Base-by-base conservation (phyloP, 2,329 filamentous ascomycete species). In the Alternaria triticina region DNA sequence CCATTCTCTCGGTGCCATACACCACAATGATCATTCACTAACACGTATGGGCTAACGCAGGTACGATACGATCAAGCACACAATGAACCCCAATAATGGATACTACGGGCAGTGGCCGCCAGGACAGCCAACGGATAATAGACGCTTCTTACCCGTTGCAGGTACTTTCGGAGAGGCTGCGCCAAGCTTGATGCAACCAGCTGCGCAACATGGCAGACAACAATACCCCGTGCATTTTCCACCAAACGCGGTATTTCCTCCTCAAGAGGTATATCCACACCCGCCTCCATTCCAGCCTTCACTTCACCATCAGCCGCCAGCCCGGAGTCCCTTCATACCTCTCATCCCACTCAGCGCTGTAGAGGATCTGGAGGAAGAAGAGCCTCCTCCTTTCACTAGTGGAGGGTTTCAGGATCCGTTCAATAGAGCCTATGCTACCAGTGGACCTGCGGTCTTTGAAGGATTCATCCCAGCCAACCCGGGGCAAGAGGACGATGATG, bases 401-500 rank as follows among this genome's bases (percentile, higher is more conserved):
- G 55, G 59, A n/a, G 56, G 52, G n/a, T 61, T 66, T 20, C 62
- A 67, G 17, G 74, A 76, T 30, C 57, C 70, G 20, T 71, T 76
- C 46, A 72, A 67, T 36, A 63, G 68, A 54, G 67, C 66, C 3
- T 77, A 74, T 54, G 59, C 67, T 49, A 70, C 67, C 11, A 71
- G 60, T 46, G 74, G 69, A 23, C 78, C 77, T 11, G 69, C 79
- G 10, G 73, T 81, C 25, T 77, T 80, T 57, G 79, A 82, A 64
- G 80, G 79, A 6, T 81, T 78, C 54, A 79, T 81, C 52, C 79
- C 79, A 40, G 76, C 75, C 12, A 61, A 62, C 12, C 75, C 76
- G 17, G 75, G 70, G 25, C 68, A 71, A 25, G 74, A 78, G 46
- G 71, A 80, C 12, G 79, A 80, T 54, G 73, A 74, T 44, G 73